Percentiles rank a stretch among this genome's conserved stretches.
Evolutionary conservation across 768 basidiomycete species (phyloP).

Genomic region (Collybia sp.): DNA sequence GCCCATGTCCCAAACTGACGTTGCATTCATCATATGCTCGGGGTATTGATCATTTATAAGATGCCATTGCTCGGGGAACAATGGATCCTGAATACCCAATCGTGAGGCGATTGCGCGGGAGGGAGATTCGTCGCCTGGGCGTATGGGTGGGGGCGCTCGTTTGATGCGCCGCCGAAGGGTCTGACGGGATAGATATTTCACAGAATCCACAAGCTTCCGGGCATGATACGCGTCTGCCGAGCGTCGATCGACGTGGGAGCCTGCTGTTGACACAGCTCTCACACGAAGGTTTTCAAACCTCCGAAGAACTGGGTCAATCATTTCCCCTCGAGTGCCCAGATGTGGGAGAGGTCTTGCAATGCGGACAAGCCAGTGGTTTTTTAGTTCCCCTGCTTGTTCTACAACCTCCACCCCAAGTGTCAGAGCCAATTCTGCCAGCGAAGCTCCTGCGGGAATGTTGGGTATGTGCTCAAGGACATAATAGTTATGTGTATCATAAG

Average conservation of each 20-base stretch:
- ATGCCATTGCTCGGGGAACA: conserved; percentile 90
- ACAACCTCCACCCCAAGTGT: conserved; percentile 79
- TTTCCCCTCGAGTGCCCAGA: conserved; percentile 26
- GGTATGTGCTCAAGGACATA: conserved; percentile 74
- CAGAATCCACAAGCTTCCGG: conserved; percentile 45
- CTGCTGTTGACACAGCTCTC: conserved; percentile 23
- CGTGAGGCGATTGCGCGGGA: conserved; percentile 11
- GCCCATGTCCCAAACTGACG: conserved; percentile 86
- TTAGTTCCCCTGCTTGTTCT: conserved; percentile 81
- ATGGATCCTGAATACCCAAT: conserved; percentile 64
- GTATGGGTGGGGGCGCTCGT: conserved; percentile 64
- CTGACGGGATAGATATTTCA: conserved; percentile 61
- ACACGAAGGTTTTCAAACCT: conserved; percentile 40
- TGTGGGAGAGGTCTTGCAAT: conserved; percentile 31
- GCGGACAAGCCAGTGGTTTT: conserved; percentile 80
- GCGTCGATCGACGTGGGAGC: conserved; percentile 15
- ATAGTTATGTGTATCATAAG: conserved; percentile 70
- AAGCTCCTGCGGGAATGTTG: conserved; percentile 28
- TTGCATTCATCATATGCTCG: conserved; percentile 89
- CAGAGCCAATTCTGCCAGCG: conserved; percentile 54
- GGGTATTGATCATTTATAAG: conserved; percentile 83
- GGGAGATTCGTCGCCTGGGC: conserved; percentile 16
- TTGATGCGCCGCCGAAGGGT: conserved; percentile 63
- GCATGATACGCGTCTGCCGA: conserved; percentile 36
- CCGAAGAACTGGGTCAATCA: conserved; percentile 44